Percentiles rank a stretch among this genome's conserved stretches.
These are phyloP conservation scores for Pseudodiploospora longispora DNA, from an alignment of 2,329 filamentous ascomycete genomes.

Conservation along the genomic window DNA sequence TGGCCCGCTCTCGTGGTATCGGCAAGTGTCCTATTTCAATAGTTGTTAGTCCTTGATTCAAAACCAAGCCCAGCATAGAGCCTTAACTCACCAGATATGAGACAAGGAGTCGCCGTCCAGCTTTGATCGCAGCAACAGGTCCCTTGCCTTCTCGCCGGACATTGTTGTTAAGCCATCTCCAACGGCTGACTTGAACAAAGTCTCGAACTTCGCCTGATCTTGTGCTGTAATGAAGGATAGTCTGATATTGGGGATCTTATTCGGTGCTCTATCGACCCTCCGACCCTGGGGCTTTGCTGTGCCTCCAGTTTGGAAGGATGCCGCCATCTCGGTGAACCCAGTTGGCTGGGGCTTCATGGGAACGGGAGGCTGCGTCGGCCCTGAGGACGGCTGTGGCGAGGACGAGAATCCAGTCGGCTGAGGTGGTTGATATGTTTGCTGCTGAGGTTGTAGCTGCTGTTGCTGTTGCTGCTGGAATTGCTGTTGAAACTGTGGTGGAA, in stretches of 20 bases:
- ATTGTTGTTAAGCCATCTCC: conserved; percentile 77
- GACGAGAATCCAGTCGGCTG: conserved; percentile 37
- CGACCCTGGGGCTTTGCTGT: conserved; percentile 36
- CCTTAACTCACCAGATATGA: conserved; percentile 69
- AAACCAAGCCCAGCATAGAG: not conserved
- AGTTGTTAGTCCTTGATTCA: conserved; percentile 8
- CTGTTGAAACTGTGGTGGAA: conserved; percentile 52
- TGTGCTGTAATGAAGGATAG: conserved; percentile 92
- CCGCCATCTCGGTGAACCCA: conserved; percentile 59
- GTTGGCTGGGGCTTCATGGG: conserved; percentile 59
- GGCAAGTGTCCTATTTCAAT: conserved; percentile 63
- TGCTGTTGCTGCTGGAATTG: conserved; percentile 48
- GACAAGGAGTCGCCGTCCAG: conserved; percentile 80
- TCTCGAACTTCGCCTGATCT: conserved; percentile 96
- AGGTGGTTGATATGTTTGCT: conserved; percentile 30
- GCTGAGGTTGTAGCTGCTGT: conserved; percentile 21
- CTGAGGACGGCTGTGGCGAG: conserved; percentile 42
- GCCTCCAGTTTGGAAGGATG: conserved; percentile 52
- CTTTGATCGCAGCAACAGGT: conserved; percentile 80
- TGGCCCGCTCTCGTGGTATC: conserved; percentile 96
- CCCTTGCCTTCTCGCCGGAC: conserved; percentile 85
- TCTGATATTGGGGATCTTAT: conserved; percentile 87
- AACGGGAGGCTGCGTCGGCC: conserved; percentile 43
- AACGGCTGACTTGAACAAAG: conserved; percentile 91
- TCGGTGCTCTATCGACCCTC: conserved; percentile 44